phyloP scores from a whole-genome alignment of 2,329 filamentous ascomycete species.

The Xylariaceae sp. region DNA sequence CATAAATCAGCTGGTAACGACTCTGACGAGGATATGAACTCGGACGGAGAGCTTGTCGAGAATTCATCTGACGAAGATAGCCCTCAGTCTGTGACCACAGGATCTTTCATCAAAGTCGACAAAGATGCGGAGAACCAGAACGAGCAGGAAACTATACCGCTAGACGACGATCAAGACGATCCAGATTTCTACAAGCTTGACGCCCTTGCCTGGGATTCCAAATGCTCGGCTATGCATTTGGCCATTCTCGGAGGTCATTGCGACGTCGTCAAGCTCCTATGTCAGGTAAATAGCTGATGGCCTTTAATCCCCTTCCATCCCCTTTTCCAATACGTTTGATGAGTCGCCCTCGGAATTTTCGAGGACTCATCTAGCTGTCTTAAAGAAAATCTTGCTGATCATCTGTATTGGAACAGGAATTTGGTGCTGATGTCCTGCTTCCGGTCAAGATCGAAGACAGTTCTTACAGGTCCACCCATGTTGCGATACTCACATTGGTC shows the following conservation, averaged over 20 bases:
- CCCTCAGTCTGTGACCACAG: conserved; percentile 54
- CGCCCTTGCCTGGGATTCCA: conserved; percentile 73
- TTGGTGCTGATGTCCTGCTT: conserved; percentile 71
- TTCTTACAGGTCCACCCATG: conserved; percentile 42
- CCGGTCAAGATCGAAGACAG: conserved; percentile 63
- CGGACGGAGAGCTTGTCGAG: conserved; percentile 44
- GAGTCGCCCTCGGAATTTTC: too few relatives aligned
- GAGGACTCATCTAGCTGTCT: too few relatives aligned
- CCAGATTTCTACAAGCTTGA: conserved; percentile 80
- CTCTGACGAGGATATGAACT: conserved; percentile 32
- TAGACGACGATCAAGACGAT: conserved; percentile 57
- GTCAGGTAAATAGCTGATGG: too few relatives aligned
- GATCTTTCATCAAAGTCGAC: conserved; percentile 68
- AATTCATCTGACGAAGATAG: conserved; percentile 48
- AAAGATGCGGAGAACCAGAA: conserved; percentile 33
- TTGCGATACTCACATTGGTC: conserved; percentile 64
- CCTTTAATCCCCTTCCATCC: too few relatives aligned
- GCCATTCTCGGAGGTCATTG: too few relatives aligned
- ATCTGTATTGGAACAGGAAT: conserved; percentile 66
- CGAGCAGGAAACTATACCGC: conserved; percentile 37
- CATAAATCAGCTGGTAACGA: conserved; percentile 16
- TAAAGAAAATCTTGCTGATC: conserved; percentile 70
- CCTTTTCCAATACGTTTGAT: too few relatives aligned
- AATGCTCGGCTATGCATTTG: conserved; percentile 70
- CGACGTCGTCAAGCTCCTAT: too few relatives aligned